phyloP scores from a whole-genome alignment of 768 basidiomycete species.

The Rhizopogon vesiculosus region DNA sequence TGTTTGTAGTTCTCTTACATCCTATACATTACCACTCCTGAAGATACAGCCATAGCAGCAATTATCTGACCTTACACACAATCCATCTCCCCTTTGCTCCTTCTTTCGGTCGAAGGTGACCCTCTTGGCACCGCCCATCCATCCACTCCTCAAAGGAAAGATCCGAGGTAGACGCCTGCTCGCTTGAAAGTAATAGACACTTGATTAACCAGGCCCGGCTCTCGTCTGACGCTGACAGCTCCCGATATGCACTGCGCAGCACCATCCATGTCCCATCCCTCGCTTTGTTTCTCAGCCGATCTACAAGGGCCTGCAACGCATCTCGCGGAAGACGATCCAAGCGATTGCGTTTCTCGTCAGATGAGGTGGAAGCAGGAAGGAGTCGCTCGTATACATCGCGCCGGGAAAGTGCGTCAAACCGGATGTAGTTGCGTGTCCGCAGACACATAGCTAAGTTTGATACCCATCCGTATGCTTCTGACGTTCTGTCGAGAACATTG shows the following conservation, averaged over 20 bases:
- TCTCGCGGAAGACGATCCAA: slow-evolving; percentile 23
- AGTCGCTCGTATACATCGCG: slow-evolving; percentile 20
- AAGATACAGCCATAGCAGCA: background rate
- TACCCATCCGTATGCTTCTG: slow-evolving; percentile 46
- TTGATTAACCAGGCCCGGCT: slow-evolving; percentile 44
- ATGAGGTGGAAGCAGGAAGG: slow-evolving; percentile 7
- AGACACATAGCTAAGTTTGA: slow-evolving; percentile 44
- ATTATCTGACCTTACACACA: slow-evolving; percentile 45
- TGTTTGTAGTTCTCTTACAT: too few species aligned
- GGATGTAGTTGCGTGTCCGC: slow-evolving; percentile 50
- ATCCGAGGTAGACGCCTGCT: slow-evolving; percentile 22
- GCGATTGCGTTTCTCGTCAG: slow-evolving; percentile 3
- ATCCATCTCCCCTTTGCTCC: slow-evolving; percentile 57
- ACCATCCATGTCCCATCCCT: slow-evolving; percentile 55
- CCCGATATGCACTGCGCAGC: slow-evolving; percentile 60
- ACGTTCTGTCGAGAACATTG: slow-evolving; percentile 32
- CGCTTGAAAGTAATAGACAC: slow-evolving; percentile 40
- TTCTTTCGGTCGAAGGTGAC: slow-evolving; percentile 50
- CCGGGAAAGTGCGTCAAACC: slow-evolving; percentile 42
- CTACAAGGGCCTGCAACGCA: slow-evolving; percentile 42
- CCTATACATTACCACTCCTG: too few species aligned
- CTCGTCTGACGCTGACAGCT: slow-evolving; percentile 37
- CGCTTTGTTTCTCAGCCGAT: slow-evolving; percentile 44
- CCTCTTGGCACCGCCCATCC: slow-evolving; percentile 31
- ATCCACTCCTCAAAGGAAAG: slow-evolving; percentile 52